Evolutionary conservation across 768 basidiomycete species (phyloP), one percentile per base, ranked within the genome.

Genomic region (Antrodiella citrinella): DNA sequence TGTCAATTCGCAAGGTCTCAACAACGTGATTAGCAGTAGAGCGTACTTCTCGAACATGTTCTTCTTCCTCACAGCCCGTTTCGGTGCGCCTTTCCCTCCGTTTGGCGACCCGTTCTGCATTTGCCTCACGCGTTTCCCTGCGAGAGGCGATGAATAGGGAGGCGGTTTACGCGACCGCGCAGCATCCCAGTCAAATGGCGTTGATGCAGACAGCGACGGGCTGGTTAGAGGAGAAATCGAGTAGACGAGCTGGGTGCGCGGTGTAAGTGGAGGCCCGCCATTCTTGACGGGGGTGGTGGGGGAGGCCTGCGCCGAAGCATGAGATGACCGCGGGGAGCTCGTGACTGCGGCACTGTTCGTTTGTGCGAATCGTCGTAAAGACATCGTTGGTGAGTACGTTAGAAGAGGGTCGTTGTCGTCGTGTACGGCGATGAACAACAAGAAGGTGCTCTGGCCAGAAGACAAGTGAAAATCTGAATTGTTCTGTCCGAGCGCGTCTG

Each of bases 131-230:
- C 68, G 67, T 62, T 75, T 78, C 46, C 61, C 71, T 46, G 68
- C 67, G 4, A 73, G 61, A 2, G 86, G 86, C 0, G 82, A 81
- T 2, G 71, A 72, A 72, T 85, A 91, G 2, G 89, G 89, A 3
- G 89, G 78, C 3, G 86, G 82, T 53, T 73, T 74, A 45, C 77
- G 72, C 0, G 78, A 73, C n/a, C 84, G 73, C 11, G 82, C 90
- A 0, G 90, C 89, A 24, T 86, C 84, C 90, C 90, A 91, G 68
- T 92, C 89, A 59, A 92, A 92, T 0, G 89, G 85, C 7, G 75
- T 65, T 4, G 84, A 83, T 1, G 85, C 82, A 4, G 88, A 87
- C 44, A 86, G 72, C 2, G 89, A 91, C 3, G 86, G 81, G 0
- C 84, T 81, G 1, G 76, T 26, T 77, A 79, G 3, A 77, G 87